Conservation (phyloP, 2,329 filamentous ascomycete genomes). For the Teratosphaeria nubilosa region DNA sequence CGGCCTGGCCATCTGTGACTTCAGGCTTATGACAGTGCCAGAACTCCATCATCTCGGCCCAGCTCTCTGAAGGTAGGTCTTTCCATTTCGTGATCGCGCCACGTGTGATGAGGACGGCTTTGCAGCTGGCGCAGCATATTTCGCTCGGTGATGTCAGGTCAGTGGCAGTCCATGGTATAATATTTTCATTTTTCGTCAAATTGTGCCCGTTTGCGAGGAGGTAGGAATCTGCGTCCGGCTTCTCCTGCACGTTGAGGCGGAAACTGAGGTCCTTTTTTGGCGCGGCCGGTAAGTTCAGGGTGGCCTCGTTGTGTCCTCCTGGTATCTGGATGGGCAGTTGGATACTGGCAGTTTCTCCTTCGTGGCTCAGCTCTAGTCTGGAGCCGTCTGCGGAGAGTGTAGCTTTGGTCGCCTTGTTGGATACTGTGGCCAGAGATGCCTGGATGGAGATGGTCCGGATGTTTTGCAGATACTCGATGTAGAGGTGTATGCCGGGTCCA, state of each 20-base stretch:
- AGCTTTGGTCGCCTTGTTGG: conserved; percentile 34
- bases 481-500: conserved; percentile 33
- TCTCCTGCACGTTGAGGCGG: conserved; percentile 42
- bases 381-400: conserved; percentile 35
- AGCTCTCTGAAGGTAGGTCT: conserved; percentile 89
- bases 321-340: conserved; percentile 38
- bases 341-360: conserved; percentile 34
- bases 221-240: conserved; percentile 2
- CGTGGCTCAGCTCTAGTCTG: conserved; percentile 36
- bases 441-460: conserved; percentile 51
- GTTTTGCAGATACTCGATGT: conserved; percentile 51
- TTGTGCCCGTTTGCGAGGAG: conserved; percentile 5
- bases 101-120: conserved; percentile 14
- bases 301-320: conserved; percentile 28
- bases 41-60: conserved; percentile 99
- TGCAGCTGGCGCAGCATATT: conserved; percentile 21
- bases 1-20: conserved; percentile 42
- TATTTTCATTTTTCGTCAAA: conserved; percentile 18
- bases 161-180: conserved; percentile 36
- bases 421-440: conserved; percentile 38
- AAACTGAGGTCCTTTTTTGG: conserved; percentile 43
- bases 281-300: conserved; percentile 40
- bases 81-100: conserved; percentile 57
- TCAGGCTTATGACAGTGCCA: conserved; percentile 97
- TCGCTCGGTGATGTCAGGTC: conserved; percentile 18